Evolutionary conservation across 352 stramenopile species (phyloP).

Genomic region (Phytophthora sojae): DNA sequence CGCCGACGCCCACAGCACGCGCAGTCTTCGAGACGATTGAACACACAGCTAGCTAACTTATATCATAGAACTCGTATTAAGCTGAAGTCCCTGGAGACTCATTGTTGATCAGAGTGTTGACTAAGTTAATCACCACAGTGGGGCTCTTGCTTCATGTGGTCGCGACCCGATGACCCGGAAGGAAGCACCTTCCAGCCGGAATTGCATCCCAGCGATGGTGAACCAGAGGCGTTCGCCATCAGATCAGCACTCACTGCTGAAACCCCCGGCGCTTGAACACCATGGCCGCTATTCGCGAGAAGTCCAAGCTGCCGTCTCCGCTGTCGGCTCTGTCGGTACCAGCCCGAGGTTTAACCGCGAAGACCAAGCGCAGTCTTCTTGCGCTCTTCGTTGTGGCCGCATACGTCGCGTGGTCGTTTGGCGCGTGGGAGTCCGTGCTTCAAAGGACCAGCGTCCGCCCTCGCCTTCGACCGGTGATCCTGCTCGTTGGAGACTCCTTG

Average conservation of each 20-base stretch:
- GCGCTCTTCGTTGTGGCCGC: conserved; percentile 13
- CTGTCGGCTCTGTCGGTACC: neutral
- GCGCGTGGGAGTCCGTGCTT: conserved; percentile 24
- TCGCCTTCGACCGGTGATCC: conserved; percentile 37
- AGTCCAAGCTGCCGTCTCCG: neutral
- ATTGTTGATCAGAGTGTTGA: neutral
- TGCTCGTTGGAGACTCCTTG: conserved; percentile 76
- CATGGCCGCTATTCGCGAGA: conserved; percentile 10
- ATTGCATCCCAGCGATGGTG: conserved; percentile 18
- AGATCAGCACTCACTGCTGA: conserved; percentile 10
- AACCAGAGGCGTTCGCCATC: conserved; percentile 3
- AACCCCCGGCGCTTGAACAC: neutral
- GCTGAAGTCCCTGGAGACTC: neutral
- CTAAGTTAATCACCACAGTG: neutral
- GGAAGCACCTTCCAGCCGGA: neutral
- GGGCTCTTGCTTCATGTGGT: conserved; percentile 1
- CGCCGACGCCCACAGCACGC: conserved; percentile 20
- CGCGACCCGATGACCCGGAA: neutral
- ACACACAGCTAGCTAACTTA: conserved; percentile 30
- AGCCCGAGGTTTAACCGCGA: neutral
- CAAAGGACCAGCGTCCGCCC: conserved; percentile 13
- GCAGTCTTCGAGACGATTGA: conserved; percentile 26
- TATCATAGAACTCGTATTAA: conserved; percentile 13
- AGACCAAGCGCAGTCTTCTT: conserved; percentile 15
- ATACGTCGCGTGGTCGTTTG: conserved; percentile 32